Conservation (phyloP, 169 alveolate species). For the Eimeria brunetti region DNA sequence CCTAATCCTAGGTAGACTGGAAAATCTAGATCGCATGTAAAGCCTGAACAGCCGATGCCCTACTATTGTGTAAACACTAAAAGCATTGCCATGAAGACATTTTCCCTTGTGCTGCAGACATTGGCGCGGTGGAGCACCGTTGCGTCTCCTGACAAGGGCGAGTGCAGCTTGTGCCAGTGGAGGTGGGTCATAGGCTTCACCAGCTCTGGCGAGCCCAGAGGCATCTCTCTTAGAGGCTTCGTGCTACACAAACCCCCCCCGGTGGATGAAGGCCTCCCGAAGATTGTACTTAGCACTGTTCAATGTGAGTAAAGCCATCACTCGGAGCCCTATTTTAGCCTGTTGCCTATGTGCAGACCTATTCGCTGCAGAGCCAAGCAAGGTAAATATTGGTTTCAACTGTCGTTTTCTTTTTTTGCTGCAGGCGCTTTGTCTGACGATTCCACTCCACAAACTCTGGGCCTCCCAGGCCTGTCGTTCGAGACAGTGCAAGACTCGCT, state of each 20-base stretch:
- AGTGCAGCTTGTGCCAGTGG: conserved; percentile 50
- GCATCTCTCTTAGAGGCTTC: conserved; percentile 33
- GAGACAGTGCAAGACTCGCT: not conserved
- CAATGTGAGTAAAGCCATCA: not conserved
- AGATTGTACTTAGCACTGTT: not conserved
- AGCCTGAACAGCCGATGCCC: too few relatives aligned
- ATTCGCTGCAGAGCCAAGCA: not conserved
- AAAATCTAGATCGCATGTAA: too few relatives aligned
- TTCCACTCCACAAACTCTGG: conserved; percentile 29
- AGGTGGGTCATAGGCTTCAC: conserved; percentile 29
- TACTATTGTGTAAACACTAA: too few relatives aligned
- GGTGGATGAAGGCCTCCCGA: conserved; percentile 25
- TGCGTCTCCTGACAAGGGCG: not conserved
- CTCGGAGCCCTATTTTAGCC: not conserved
- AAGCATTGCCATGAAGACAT: not conserved
- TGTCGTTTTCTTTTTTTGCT: not conserved
- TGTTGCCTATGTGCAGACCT: not conserved
- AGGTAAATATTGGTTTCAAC: not conserved
- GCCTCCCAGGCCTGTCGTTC: conserved; percentile 1
- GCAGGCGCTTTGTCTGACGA: conserved; percentile 62
- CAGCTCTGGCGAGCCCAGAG: conserved; percentile 9
- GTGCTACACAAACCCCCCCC: conserved; percentile 8
- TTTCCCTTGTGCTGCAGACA: conserved; percentile 1
- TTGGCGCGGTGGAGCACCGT: conserved; percentile 36
- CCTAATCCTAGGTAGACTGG: too few relatives aligned